These are phyloP conservation scores for Eucalyptus coolabah DNA, from an alignment of 345 rosid genomes.

Conservation along the genomic window DNA sequence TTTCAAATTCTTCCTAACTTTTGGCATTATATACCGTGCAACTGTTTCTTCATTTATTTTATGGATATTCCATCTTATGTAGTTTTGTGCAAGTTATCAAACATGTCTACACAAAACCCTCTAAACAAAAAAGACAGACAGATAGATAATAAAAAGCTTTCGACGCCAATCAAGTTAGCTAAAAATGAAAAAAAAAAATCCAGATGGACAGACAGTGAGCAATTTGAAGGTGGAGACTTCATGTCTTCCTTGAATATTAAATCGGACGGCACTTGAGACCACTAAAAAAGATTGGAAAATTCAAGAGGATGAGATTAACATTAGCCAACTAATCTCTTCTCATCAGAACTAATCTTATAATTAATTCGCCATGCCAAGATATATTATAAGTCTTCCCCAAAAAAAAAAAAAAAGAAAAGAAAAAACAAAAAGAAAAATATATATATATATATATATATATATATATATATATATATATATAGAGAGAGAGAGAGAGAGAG, in stretches of 20 bases:
- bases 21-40: background rate
- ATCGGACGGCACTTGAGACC: background rate
- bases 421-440: background rate
- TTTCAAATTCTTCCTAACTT: background rate
- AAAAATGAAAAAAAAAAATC: rapidly evolving
- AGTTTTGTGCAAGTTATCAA: background rate
- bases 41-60: background rate
- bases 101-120: background rate
- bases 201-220: rapidly evolving
- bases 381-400: background rate
- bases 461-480: background rate
- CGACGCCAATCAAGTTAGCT: background rate
- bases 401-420: too few species aligned
- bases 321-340: background rate
- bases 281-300: background rate
- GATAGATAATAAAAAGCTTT: background rate
- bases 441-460: too few species aligned
- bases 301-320: background rate
- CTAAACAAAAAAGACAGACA: background rate
- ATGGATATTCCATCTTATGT: background rate
- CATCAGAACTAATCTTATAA: background rate
- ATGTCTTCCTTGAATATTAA: background rate
- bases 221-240: background rate
- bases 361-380: background rate
- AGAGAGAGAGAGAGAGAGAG: too few species aligned